Conservation (phyloP, 1,284 basidiomycete species). For the Chalciporus sp. region DNA sequence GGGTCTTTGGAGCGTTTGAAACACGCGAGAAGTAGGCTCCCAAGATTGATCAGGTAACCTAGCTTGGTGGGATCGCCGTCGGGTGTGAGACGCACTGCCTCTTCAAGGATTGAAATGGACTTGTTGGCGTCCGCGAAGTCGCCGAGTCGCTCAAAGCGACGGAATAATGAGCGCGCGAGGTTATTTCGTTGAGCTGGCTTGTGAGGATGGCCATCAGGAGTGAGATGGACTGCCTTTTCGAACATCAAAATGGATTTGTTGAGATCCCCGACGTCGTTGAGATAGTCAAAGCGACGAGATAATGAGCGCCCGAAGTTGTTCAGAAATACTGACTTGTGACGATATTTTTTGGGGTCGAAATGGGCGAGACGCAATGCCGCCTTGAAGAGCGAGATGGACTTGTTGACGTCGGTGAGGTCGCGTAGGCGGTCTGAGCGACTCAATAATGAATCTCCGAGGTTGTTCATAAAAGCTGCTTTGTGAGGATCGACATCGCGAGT, state of each 20-base stretch:
- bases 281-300: background rate
- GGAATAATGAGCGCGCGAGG: background rate
- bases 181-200: background rate
- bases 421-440: too few species aligned
- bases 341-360: too few species aligned
- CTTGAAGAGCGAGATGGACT: too few species aligned
- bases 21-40: background rate
- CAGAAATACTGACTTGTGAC: too few species aligned
- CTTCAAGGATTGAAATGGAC: too few species aligned
- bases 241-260: background rate
- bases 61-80: background rate
- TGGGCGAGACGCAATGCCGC: too few species aligned
- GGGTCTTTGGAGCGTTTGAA: background rate
- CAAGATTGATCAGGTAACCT: background rate
- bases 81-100: background rate
- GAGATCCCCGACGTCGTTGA: background rate
- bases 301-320: background rate
- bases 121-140: too few species aligned
- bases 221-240: background rate
- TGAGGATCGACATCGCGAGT: background rate
- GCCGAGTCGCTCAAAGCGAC: too few species aligned
- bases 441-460: background rate
- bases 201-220: background rate
- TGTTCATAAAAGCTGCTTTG: background rate
- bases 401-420: too few species aligned